Conservation (phyloP, 2,329 filamentous ascomycete genomes). For the Colletotrichum sp. region DNA sequence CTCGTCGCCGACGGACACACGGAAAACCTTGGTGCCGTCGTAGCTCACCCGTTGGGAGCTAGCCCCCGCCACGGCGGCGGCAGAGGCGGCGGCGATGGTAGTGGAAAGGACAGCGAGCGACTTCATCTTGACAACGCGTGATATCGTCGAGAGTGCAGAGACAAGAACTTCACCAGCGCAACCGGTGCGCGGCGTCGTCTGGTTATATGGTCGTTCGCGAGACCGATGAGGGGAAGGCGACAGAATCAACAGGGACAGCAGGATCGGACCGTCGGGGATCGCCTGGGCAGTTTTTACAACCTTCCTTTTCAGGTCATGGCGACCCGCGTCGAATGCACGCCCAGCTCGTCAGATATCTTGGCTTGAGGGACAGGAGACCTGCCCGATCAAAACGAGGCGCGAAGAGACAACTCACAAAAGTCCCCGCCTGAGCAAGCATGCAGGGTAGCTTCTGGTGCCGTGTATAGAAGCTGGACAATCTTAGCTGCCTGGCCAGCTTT, state of each 20-base stretch:
- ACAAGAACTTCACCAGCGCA: neutral
- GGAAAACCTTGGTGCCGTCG: constrained; percentile 49
- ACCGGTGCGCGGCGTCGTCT: neutral
- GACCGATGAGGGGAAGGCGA: neutral
- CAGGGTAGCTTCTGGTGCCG: neutral
- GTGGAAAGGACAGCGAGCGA: constrained; percentile 6
- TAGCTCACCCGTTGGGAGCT: constrained; percentile 36
- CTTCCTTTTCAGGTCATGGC: constrained; percentile 12
- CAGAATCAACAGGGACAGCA: neutral
- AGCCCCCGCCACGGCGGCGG: constrained; percentile 6
- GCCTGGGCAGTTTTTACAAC: neutral
- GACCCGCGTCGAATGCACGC: neutral
- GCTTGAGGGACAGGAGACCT: neutral
- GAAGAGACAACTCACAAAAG: neutral
- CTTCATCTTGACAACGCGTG: constrained; percentile 12
- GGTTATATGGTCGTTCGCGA: neutral
- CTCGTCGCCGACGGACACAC: constrained; percentile 40
- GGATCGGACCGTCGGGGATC: neutral
- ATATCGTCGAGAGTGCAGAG: neutral
- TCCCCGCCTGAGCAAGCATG: neutral
- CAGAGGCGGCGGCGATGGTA: constrained; percentile 9
- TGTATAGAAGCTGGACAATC: neutral
- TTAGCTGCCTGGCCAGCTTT: neutral
- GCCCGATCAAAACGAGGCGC: constrained; percentile 2
- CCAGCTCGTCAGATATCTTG: neutral